Percentiles rank a stretch among this genome's conserved stretches.
phyloP scores from a whole-genome alignment of 768 basidiomycete species.

The Rhodocollybia butyracea region DNA sequence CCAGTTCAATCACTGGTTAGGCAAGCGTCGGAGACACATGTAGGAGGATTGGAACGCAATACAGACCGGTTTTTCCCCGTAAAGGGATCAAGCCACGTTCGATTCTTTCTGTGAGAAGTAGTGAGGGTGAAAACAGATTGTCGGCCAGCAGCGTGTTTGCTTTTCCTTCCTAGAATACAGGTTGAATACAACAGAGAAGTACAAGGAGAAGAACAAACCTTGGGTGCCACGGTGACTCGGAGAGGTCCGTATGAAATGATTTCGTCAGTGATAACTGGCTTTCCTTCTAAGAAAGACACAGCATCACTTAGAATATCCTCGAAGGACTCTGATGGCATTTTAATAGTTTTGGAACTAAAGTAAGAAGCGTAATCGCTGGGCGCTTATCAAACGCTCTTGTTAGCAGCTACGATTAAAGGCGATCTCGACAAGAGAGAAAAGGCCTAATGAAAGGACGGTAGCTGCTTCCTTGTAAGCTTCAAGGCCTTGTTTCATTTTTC shows the following conservation, averaged over 20 bases:
- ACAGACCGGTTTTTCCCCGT: constrained; percentile 37
- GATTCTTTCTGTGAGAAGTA: constrained; percentile 64
- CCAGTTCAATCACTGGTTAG: constrained; percentile 62
- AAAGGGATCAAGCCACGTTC: constrained; percentile 51
- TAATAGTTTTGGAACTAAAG: not conserved
- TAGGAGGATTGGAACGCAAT: not conserved
- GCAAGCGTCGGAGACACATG: not conserved
- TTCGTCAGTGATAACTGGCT: constrained; percentile 38
- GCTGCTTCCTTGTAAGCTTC: not conserved
- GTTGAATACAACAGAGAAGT: not conserved
- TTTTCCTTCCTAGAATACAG: constrained; percentile 18
- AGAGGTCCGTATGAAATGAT: constrained; percentile 53
- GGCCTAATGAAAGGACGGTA: not conserved
- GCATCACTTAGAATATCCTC: constrained; percentile 57
- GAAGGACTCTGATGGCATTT: constrained; percentile 15
- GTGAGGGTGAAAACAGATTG: constrained; percentile 67
- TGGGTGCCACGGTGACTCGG: constrained; percentile 51
- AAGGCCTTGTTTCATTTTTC: not conserved
- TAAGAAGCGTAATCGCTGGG: not conserved
- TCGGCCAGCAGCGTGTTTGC: constrained; percentile 71
- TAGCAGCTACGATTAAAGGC: not conserved
- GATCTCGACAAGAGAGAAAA: not conserved
- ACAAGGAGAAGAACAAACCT: constrained; percentile 42
- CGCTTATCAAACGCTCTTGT: not conserved
- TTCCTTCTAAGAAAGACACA: constrained; percentile 47